Percentiles rank a stretch among this genome's conserved stretches.
Evolutionary conservation across 257 asterid genomes (phyloP).

Genomic region (Osmanthus fragrans): DNA sequence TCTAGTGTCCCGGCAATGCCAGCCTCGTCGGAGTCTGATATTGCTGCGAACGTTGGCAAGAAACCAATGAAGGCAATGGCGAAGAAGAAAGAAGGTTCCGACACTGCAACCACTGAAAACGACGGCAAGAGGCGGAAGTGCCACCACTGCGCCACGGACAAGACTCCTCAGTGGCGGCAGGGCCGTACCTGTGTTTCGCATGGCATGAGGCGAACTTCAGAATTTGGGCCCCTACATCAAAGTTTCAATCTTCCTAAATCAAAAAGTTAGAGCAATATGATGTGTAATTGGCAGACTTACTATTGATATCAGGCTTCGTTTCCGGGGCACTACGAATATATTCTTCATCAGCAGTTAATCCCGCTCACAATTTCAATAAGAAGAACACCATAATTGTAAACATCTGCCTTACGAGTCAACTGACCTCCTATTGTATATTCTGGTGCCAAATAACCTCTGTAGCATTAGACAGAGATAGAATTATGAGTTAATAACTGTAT

Average conservation of each 20-base stretch:
- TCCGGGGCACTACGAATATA: no score
- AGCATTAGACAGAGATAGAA: slow-evolving; percentile 16
- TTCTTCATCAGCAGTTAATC: slow-evolving; percentile 81
- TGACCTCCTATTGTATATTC: slow-evolving; percentile 94
- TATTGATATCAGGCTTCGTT: no score
- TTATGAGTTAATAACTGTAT: neutral
- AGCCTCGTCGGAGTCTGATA: slow-evolving; percentile 30
- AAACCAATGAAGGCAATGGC: slow-evolving; percentile 14
- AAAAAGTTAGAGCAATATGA: no score
- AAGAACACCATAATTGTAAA: slow-evolving; percentile 93
- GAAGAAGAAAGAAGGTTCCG: slow-evolving; percentile 28
- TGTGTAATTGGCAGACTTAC: no score
- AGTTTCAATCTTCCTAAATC: no score
- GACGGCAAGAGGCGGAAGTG: slow-evolving; percentile 41
- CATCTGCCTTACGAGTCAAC: slow-evolving; percentile 78
- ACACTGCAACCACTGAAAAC: slow-evolving; percentile 6
- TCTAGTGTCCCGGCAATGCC: slow-evolving; percentile 22
- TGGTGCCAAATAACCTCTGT: slow-evolving; percentile 98
- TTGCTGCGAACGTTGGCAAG: slow-evolving; percentile 17
- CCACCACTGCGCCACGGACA: slow-evolving; percentile 57
- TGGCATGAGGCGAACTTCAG: no score
- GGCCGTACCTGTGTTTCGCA: no score
- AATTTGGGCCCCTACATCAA: no score
- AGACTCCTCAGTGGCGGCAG: slow-evolving; percentile 72
- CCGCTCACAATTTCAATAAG: slow-evolving; percentile 91